phyloP scores from a whole-genome alignment of 805 yeast genomes.

The Myxozyma monticola region DNA sequence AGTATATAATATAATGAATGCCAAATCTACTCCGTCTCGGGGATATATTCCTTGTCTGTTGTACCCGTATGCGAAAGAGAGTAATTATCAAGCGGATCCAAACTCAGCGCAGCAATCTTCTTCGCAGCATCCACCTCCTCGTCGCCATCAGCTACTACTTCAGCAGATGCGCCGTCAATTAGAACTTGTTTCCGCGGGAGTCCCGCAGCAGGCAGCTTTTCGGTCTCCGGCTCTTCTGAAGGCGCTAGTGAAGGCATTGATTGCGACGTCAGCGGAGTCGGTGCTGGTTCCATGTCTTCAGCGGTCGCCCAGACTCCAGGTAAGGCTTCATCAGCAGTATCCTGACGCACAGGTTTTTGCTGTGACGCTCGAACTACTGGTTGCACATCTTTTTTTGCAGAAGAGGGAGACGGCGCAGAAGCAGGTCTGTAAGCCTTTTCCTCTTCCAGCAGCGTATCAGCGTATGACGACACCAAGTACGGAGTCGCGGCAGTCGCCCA shows the following conservation, averaged over 20 bases:
- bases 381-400: too few species aligned
- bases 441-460: constrained; percentile 4
- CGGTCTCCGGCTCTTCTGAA: too few species aligned
- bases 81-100: constrained; percentile 27
- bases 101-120: constrained; percentile 7
- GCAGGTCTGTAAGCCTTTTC: not conserved
- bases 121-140: constrained; percentile 1
- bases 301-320: too few species aligned
- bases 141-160: not conserved
- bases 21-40: constrained; percentile 23
- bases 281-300: too few species aligned
- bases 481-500: constrained; percentile 27
- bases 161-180: not conserved
- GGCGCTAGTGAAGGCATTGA: too few species aligned
- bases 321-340: too few species aligned
- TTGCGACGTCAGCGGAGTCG: too few species aligned
- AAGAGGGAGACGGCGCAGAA: not conserved
- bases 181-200: too few species aligned
- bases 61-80: constrained; percentile 21
- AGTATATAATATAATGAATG: too few species aligned
- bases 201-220: too few species aligned
- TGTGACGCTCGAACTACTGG: too few species aligned
- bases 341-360: too few species aligned
- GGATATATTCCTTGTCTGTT: constrained; percentile 11
- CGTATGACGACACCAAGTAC: constrained; percentile 17